phyloP scores from a whole-genome alignment of 2,329 filamentous ascomycete genomes.

The Byssochlamys sp. region DNA sequence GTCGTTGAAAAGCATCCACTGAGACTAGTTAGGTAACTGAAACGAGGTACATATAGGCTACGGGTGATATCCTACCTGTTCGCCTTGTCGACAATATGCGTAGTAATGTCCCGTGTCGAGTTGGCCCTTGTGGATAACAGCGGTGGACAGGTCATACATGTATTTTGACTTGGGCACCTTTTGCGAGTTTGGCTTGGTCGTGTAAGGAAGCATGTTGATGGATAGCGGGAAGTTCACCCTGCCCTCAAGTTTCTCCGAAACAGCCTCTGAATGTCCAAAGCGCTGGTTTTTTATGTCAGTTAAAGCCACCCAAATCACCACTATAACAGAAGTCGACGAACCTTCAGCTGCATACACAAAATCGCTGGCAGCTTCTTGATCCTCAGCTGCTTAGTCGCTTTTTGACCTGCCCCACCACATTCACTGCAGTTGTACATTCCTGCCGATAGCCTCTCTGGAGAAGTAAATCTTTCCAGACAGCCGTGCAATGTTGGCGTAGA shows the following conservation, averaged over 20 bases:
- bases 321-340: conserved; percentile 27
- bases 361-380: conserved; percentile 82
- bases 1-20: conserved; percentile 96
- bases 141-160: conserved; percentile 77
- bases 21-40: conserved; percentile 5
- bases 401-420: conserved; percentile 62
- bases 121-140: conserved; percentile 86
- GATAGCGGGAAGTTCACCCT: conserved; percentile 75
- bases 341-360: conserved; percentile 85
- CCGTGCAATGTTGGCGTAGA: conserved; percentile 52
- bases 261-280: conserved; percentile 67
- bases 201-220: conserved; percentile 85
- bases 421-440: conserved; percentile 80
- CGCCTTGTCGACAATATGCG: conserved; percentile 74
- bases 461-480: conserved; percentile 81
- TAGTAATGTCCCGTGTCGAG: conserved; percentile 89
- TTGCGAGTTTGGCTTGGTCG: conserved; percentile 48
- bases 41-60: not conserved
- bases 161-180: conserved; percentile 43
- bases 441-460: conserved; percentile 60
- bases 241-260: conserved; percentile 78
- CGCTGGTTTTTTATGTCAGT: conserved; percentile 32
- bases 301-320: not conserved
- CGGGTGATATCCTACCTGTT: conserved; percentile 44
- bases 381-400: conserved; percentile 72